Base-by-base conservation (phyloP, 345 rosid genomes). In the Salix udensis region DNA sequence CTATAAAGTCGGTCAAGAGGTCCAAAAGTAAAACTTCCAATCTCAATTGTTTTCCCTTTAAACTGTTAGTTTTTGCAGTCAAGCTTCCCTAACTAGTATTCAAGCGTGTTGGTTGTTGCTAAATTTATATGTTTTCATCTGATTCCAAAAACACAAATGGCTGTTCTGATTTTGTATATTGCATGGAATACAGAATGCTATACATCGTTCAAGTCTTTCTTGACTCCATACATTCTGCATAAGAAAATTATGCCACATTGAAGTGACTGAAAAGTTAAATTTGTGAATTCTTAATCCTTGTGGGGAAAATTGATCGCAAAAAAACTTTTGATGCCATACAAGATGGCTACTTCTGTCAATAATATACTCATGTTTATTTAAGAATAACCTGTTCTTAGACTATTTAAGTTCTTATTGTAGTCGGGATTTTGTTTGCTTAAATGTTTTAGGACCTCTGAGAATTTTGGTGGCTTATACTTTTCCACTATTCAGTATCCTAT, bases 1-100 rank as follows among this genome's bases (percentile, higher is more conserved):
- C 85, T 91, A 91, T 82, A 94, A 92, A 90, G 84, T 91, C 6
- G 97, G 98, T 72, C 91, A 86, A 80, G 97, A 94, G 31, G 85
- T 91, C 79, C 94, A 94, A 82, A 91, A 85, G 97, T 91, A 91
- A 74, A 60, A 62, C 68, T 78, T 78, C 72, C 48, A 8, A 28
- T 72, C 65, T 65, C 46, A 30, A 7, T 9, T 8, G 1, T 36
- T 70, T 76, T 76, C 4, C 30, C 2, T 73, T 55, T 70, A 67
- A 42, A 15, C 21, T 50, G 31, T 61, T 55, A 8, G 28, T 31
- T 70, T 40, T 50, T 5, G 18, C 28, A 6, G 58, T 68, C 36
- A 74, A 68, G 70, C 60, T 37, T 68, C 18, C 53, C 21, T 15
- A 65, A 44, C 23, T 58, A 68, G 55, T 37, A n/a, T 18, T 9